Base-by-base conservation (phyloP, 2,329 filamentous ascomycete genomes). In the Rhinocladiella similis region DNA sequence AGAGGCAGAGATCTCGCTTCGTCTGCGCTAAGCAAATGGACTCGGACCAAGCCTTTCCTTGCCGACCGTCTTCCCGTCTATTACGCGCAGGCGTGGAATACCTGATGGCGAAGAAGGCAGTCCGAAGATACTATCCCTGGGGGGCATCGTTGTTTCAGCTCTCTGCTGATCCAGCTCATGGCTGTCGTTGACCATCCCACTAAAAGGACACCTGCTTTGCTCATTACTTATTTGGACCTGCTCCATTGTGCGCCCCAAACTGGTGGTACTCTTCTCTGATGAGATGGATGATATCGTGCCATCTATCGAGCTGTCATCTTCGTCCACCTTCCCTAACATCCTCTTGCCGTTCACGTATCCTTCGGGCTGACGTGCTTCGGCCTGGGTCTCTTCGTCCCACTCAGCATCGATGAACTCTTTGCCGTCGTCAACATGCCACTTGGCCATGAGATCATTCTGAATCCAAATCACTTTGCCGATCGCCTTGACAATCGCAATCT, bases 381-480 rank as follows among this genome's bases (percentile, higher is more conserved):
- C 43, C 27, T 53, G 38, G 27, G 55, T 27, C 19, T 63, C 54
- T n/a, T 70, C 67, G 18, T 76, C 65, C 19, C 72, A 72, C 58
- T 75, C 73, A 50, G 73, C 70, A 3, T 78, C 75, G 20, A 68
- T 72, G 59, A 73, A 80, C 70, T 90, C 87, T 35, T 85, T 81
- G 48, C 86, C 85, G 62, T 89, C 86, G 33, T 81, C 78, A 35
- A 89, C 83, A 66, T 91, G 89, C 86, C 88, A 92, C 70, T 88
- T 89, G n/a, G 89, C 87, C 70, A 93, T 89, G 27, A 93, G 78
- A 70, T 93, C 89, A 68, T 93, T 93, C 72, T 93, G 90, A 63
- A 93, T 91, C 89, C 89, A 93, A 62, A 93, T 86, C 22, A 93
- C 85, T 71, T 94, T 93, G 60, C 84, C 84, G 19, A 93, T 77